A percentile compares a stretch with the other conserved stretches of the same genome.
Evolutionary conservation across 2,329 filamentous ascomycete genomes (phyloP).

Genomic region (Grosmannia penicillata): DNA sequence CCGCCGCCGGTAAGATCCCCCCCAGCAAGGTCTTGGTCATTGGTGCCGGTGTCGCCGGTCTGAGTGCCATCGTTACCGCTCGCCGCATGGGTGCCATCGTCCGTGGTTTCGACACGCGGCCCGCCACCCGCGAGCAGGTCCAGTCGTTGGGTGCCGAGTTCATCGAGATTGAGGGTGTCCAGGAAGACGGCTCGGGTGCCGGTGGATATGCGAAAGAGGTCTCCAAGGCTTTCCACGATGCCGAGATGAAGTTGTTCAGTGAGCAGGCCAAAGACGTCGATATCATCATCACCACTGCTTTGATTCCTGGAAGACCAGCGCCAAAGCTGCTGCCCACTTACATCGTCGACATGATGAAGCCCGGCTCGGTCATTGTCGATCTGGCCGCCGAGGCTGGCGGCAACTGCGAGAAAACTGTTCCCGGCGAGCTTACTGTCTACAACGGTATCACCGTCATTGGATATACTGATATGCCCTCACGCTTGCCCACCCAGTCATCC

Average conservation of each 20-base stretch:
- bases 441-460: slow-evolving; percentile 76
- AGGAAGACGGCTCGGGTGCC: slow-evolving; percentile 72
- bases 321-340: slow-evolving; percentile 71
- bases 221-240: slow-evolving; percentile 86
- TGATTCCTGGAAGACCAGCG: slow-evolving; percentile 73
- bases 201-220: slow-evolving; percentile 89
- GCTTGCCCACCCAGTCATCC: slow-evolving; percentile 76
- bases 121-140: slow-evolving; percentile 79
- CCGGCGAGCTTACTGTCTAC: slow-evolving; percentile 54
- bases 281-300: slow-evolving; percentile 83
- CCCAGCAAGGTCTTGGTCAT: slow-evolving; percentile 85
- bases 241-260: slow-evolving; percentile 84
- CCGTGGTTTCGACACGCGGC: slow-evolving; percentile 77
- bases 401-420: slow-evolving; percentile 70
- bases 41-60: slow-evolving; percentile 74
- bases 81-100: slow-evolving; percentile 79
- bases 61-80: slow-evolving; percentile 79
- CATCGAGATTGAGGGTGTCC: slow-evolving; percentile 60
- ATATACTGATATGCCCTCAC: slow-evolving; percentile 77
- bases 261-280: slow-evolving; percentile 80
- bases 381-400: slow-evolving; percentile 77
- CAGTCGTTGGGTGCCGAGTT: slow-evolving; percentile 84
- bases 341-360: slow-evolving; percentile 76
- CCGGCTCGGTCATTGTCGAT: slow-evolving; percentile 78
- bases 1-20: slow-evolving; percentile 79